Evolutionary conservation across 2,329 filamentous ascomycete genomes (phyloP).

Genomic region (Aspergillus sp.): DNA sequence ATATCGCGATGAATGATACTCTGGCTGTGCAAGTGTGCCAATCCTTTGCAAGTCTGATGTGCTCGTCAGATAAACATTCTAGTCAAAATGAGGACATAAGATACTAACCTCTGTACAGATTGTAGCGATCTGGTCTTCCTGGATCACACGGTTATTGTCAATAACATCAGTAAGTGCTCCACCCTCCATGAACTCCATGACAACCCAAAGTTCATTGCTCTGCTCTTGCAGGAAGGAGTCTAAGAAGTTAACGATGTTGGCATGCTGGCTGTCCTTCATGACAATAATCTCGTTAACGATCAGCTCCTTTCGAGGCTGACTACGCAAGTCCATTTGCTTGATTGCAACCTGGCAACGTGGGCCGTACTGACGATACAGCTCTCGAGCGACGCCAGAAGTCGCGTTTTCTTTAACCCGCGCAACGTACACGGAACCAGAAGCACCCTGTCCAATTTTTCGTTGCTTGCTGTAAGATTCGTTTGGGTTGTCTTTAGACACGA

Average conservation of each 20-base stretch:
- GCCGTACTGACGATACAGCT: slow-evolving; percentile 76
- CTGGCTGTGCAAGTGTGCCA: slow-evolving; percentile 91
- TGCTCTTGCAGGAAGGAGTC: slow-evolving; percentile 96
- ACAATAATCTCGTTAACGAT: slow-evolving; percentile 99
- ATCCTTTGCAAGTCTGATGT: slow-evolving; percentile 82
- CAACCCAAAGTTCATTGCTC: slow-evolving; percentile 95
- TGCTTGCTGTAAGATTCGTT: slow-evolving; percentile 97
- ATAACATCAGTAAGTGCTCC: slow-evolving; percentile 97
- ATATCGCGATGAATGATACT: slow-evolving; percentile 99
- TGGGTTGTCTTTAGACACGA: slow-evolving; percentile 93
- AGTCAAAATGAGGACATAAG: background rate
- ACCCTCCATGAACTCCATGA: slow-evolving; percentile 99
- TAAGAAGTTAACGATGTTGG: slow-evolving; percentile 98
- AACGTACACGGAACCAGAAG: slow-evolving; percentile 96
- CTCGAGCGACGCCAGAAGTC: slow-evolving; percentile 74
- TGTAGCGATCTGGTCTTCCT: slow-evolving; percentile 95
- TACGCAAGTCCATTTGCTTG: slow-evolving; percentile 98
- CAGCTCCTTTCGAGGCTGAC: slow-evolving; percentile 94
- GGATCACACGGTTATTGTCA: slow-evolving; percentile 92
- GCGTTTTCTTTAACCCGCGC: slow-evolving; percentile 90
- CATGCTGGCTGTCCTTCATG: slow-evolving; percentile 98
- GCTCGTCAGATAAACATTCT: slow-evolving; percentile 10
- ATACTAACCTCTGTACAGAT: slow-evolving; percentile 86
- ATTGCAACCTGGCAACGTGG: slow-evolving; percentile 89
- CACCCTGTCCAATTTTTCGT: slow-evolving; percentile 99